Evolutionary conservation across 225 moss, liverwort and hornwort species (phyloP), one percentile per base, ranked within the genome.

Genomic region (Physcomitrellopsis africana): DNA sequence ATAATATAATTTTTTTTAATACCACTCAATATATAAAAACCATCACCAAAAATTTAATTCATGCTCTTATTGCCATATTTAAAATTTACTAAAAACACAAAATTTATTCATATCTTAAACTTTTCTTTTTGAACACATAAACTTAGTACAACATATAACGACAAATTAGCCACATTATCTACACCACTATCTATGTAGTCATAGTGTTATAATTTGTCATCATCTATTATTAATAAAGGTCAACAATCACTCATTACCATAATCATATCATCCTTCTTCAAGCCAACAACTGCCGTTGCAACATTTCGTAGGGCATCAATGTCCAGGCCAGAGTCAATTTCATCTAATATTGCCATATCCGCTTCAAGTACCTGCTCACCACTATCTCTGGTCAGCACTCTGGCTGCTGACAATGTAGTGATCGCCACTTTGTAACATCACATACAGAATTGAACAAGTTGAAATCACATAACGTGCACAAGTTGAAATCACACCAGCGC

Each of bases 291-390:
- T 57, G 97, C 94, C 70, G 83, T 72, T 63, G 97, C 97, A 68
- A 97, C 94, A 82, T 97, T 94, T 74, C 90, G 86, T 32, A 94
- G 80, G 6, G 97, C 97, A 82, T 97, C 97, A 47, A 94, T 91
- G 63, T 97, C 97, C 68, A 97, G 83, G 37, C 97, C 97, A 60
- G 97, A 97, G 83, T 97, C 97, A 62, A 97, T 93, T 79, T 97
- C 97, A 65, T 97, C 97, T 82, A 97, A 71, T 48, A 97, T 97
- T 29, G 97, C 94, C 94, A 97, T 79, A 70, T 97, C 97, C 27
- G 97, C 94, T 84, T 94, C 97, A 76, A 97, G 80, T 4, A 97
- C 94, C 96, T 97, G 96, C 56, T 68, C 76, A 51, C 8, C 64
- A 77, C 74, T 72, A 79, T 70, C 57, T 29, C 60, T 37, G 20